Evolutionary conservation across 2,329 filamentous ascomycete genomes (phyloP), one percentile per base, ranked within the genome.

Genomic region (Arachnomyces sp.): DNA sequence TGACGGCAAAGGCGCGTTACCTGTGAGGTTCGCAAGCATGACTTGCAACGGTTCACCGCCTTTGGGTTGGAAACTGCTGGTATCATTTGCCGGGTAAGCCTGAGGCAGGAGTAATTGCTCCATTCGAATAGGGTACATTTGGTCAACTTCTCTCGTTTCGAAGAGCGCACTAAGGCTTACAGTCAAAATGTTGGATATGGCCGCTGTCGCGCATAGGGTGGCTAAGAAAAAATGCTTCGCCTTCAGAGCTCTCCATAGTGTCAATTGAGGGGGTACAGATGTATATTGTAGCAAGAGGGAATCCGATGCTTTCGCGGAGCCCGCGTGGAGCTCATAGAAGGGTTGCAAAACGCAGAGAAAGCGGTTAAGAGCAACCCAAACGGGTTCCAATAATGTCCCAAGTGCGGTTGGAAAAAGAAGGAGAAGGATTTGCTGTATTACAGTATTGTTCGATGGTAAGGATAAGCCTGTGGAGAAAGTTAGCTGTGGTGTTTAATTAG

Each of bases 281-380:
- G 65, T 71, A 39, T 80, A 81, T 8, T 56, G 61, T 0, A 63
- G 53, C 3, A 71, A 52, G 0, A 74, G 43, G 0, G 72, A 65
- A 0, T 59, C 52, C 0, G 64, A 61, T 0, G 63, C 44, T 1
- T 42, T 37, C 0, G 66, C 60, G 6, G 64, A 58, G 0, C 72
- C 67, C 3, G 48, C 42, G 15, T 63, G 62, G 0, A 80, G 55
- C 8, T 73, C 66, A 2, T 72, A 63, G 13, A 77, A 71, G 0
- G 77, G 76, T 20, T 76, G 70, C 0, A 80, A 46, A 7, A 77
- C 50, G 30, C 73, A 78, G 0, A 77, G 47, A 0, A 73, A 39
- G 0, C 76, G 63, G 31, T 76, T 79, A 0, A 81, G 42, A 0
- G 79, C 49, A 0, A 76, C 56, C 70, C 76, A 77, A 1, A 74